Percentiles rank a stretch among this genome's conserved stretches.
These are phyloP conservation scores for Vigna mungo DNA, from an alignment of 306 rosid genomes.

Conservation along the genomic window DNA sequence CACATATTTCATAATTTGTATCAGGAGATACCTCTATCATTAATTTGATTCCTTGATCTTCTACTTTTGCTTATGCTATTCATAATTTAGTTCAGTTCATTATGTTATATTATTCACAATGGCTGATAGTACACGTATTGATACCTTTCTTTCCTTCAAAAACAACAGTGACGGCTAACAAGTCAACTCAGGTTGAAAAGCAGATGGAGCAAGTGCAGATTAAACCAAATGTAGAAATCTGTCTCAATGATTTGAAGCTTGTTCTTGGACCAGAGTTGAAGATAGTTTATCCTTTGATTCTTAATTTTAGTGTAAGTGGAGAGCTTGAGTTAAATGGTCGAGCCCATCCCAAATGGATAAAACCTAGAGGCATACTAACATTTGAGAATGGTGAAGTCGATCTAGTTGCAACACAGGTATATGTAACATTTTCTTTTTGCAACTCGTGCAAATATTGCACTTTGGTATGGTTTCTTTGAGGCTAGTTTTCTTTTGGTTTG, in stretches of 20 bases:
- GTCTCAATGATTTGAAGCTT: conserved; percentile 87
- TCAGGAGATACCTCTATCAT: neutral
- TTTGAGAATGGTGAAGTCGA: conserved; percentile 96
- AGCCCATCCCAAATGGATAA: conserved; percentile 85
- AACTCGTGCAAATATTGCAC: conserved; percentile 20
- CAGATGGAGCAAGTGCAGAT: conserved; percentile 69
- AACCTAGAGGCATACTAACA: conserved; percentile 84
- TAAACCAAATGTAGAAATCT: conserved; percentile 73
- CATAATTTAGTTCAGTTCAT: conserved; percentile 1
- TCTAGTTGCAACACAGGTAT: conserved; percentile 95
- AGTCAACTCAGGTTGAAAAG: conserved; percentile 67
- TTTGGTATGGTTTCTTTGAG: neutral
- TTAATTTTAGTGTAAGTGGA: conserved; percentile 88
- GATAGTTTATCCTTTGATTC: conserved; percentile 91
- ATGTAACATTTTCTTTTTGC: conserved; percentile 32
- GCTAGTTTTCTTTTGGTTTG: conserved; percentile 29
- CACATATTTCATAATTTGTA: conserved; percentile 4
- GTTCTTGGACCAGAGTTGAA: conserved; percentile 94
- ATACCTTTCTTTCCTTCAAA: conserved; percentile 27
- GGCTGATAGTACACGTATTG: conserved; percentile 13
- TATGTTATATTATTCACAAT: conserved; percentile 17
- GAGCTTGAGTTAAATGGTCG: conserved; percentile 89
- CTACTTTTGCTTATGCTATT: conserved; percentile 5
- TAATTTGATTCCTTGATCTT: conserved; percentile 36
- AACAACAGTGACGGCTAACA: conserved; percentile 55